Evolutionary conservation across 192 early-diverging fungal genomes (phyloP), one percentile per base, ranked within the genome.

Genomic region (Bifiguratus adelaidae): DNA sequence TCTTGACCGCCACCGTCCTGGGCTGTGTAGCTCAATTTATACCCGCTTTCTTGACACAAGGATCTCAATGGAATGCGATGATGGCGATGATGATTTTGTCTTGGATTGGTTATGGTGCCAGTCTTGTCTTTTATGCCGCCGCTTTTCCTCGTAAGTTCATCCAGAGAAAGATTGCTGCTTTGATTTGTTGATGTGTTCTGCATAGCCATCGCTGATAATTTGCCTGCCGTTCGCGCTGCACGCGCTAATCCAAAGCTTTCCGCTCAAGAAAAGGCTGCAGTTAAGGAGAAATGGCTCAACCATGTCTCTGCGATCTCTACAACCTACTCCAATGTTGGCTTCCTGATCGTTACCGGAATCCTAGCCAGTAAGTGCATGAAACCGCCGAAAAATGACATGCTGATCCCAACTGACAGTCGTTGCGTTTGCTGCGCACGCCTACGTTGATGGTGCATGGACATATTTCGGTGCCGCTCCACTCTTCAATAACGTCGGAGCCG

Each of bases 241-340:
- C 53, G 52, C 28, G 52, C 47, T 28, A 42, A 53, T 34, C 56
- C 56, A 22, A 44, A 26, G 16, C 12, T 53, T 9, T 40, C 51
- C 18, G 41, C 24, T 5, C 46, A 61, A 30, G 58, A 61, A 25
- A 43, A 40, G 7, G 6, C 28, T n/a, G 13, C 7, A 6, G 47
- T 55, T 3, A 30, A 35, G 16, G 58, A 61, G 29, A 54, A 49
- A 28, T 61, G 58, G 58, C 36, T 50, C 53, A 61, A 61, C 21
- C 52, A 61, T 27, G 58, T 61, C 19, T 55, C 52, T 29, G 52
- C 58, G 7, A 48, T 61, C 16, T 61, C 58, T 22, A 61, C 58
- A 9, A 52, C 51, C 4, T 61, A 37, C 7, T 61, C 60, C 34
- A 61, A 61, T 19, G 45, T 61, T 47, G 26, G 42, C 46, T 49